Evolutionary conservation across 306 rosid species (phyloP).

Genomic region (Datisca glomerata): DNA sequence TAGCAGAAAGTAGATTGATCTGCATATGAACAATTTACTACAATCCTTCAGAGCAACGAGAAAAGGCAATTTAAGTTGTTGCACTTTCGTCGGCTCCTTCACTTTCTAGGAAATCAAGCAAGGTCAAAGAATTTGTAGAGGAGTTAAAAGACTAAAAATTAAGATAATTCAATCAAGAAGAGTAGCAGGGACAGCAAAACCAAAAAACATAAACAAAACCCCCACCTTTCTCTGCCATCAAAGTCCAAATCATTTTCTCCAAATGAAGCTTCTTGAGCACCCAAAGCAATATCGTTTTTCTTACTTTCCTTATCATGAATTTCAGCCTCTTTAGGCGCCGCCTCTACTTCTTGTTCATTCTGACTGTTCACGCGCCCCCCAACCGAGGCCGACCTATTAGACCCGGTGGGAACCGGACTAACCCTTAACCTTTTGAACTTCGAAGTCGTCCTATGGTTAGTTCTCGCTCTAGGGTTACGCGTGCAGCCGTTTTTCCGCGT

Average conservation of each 20-base stretch:
- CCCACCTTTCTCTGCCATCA: constrained; percentile 92
- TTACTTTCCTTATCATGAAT: constrained; percentile 2
- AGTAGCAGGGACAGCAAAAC: too few species aligned
- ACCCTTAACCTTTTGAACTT: constrained; percentile 32
- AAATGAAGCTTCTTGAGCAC: constrained; percentile 50
- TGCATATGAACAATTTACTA: neutral
- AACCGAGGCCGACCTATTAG: constrained; percentile 16
- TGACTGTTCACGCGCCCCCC: constrained; percentile 10
- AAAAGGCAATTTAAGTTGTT: too few species aligned
- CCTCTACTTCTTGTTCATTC: constrained; percentile 7
- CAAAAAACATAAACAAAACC: constrained; percentile 4
- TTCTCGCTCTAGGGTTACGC: constrained; percentile 36
- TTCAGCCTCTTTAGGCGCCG: constrained; percentile 10
- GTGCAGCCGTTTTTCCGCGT: constrained; percentile 1
- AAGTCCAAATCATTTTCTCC: constrained; percentile 82
- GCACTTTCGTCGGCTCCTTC: too few species aligned
- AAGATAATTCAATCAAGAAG: too few species aligned
- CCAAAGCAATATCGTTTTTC: constrained; percentile 23
- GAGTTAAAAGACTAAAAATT: too few species aligned
- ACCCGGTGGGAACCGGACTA: constrained; percentile 17
- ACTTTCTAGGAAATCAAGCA: too few species aligned
- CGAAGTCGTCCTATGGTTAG: constrained; percentile 25
- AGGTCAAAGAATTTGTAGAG: too few species aligned
- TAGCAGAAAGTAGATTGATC: neutral
- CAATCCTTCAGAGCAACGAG: too few species aligned